These are phyloP conservation scores for Pseudocercospora eumusae DNA, from an alignment of 2,329 filamentous ascomycete genomes.

Conservation along the genomic window DNA sequence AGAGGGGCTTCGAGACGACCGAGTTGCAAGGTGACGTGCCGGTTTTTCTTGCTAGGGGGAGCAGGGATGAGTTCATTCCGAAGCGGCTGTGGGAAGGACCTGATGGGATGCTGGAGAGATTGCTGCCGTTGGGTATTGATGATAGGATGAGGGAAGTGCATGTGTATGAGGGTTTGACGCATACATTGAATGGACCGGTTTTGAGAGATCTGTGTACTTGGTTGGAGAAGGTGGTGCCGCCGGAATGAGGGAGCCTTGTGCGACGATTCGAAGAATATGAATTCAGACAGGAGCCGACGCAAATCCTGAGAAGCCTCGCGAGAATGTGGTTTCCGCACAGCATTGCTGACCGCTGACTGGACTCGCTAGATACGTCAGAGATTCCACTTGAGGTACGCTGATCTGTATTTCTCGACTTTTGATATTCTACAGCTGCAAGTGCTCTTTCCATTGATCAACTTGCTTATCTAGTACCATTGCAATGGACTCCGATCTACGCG, in stretches of 20 bases:
- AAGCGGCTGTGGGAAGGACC: conserved; percentile 39
- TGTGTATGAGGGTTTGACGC: background rate
- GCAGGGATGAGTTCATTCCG: conserved; percentile 50
- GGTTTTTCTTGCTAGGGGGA: conserved; percentile 51
- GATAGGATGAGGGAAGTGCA: background rate
- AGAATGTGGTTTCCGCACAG: no score
- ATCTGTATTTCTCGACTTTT: background rate
- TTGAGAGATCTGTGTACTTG: background rate
- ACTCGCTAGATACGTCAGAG: background rate
- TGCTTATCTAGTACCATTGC: no score
- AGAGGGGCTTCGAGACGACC: conserved; percentile 17
- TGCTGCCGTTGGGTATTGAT: background rate
- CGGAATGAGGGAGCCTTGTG: background rate
- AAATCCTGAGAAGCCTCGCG: no score
- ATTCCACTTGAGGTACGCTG: background rate
- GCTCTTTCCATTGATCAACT: no score
- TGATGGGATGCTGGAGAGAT: background rate
- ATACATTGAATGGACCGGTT: background rate
- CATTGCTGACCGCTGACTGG: background rate
- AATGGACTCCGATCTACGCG: background rate
- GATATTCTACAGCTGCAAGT: no score
- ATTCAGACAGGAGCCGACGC: no score
- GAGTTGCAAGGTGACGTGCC: conserved; percentile 43
- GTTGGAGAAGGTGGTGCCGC: background rate
- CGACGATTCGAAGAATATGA: no score